phyloP scores from a whole-genome alignment of 495 filamentous ascomycete genomes.

The Staphylotrichum tortipilum region DNA sequence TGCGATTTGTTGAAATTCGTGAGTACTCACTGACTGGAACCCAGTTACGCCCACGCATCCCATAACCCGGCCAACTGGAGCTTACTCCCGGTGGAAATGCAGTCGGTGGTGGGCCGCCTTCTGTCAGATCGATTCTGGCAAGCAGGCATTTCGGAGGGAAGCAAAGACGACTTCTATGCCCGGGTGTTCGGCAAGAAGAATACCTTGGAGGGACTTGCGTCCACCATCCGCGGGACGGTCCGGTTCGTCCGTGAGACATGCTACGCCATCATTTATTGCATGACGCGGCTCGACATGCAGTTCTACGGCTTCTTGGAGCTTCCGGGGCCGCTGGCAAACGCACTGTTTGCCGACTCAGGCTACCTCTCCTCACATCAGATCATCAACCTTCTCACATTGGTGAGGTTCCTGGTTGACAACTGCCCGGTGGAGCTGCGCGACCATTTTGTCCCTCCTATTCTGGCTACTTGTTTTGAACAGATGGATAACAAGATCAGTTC shows the following conservation, averaged over 20 bases:
- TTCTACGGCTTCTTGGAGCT: slow-evolving; percentile 87
- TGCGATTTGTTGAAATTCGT: too few relatives aligned
- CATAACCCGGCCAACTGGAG: slow-evolving; percentile 82
- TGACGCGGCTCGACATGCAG: slow-evolving; percentile 75
- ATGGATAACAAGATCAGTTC: slow-evolving; percentile 76
- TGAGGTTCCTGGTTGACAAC: slow-evolving; percentile 78
- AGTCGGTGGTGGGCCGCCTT: slow-evolving; percentile 66
- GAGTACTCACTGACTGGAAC: slow-evolving; percentile 13
- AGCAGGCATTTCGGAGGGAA: slow-evolving; percentile 90
- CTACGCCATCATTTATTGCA: slow-evolving; percentile 88
- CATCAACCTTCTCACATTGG: slow-evolving; percentile 77
- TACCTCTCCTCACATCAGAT: slow-evolving; percentile 87
- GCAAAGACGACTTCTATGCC: slow-evolving; percentile 92
- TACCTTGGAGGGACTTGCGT: slow-evolving; percentile 89
- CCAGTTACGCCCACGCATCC: slow-evolving; percentile 83
- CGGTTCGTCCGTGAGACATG: slow-evolving; percentile 83
- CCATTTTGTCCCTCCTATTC: slow-evolving; percentile 79
- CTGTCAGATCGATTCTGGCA: slow-evolving; percentile 98
- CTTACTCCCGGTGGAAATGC: slow-evolving; percentile 68
- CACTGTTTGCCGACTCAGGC: slow-evolving; percentile 74
- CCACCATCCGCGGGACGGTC: slow-evolving; percentile 79
- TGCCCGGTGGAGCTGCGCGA: slow-evolving; percentile 70
- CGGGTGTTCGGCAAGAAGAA: slow-evolving; percentile 77
- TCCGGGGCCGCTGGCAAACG: slow-evolving; percentile 72
- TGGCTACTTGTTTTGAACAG: slow-evolving; percentile 72